Base-by-base conservation (phyloP, 2,329 filamentous ascomycete genomes). In the Cercospora zeina region DNA sequence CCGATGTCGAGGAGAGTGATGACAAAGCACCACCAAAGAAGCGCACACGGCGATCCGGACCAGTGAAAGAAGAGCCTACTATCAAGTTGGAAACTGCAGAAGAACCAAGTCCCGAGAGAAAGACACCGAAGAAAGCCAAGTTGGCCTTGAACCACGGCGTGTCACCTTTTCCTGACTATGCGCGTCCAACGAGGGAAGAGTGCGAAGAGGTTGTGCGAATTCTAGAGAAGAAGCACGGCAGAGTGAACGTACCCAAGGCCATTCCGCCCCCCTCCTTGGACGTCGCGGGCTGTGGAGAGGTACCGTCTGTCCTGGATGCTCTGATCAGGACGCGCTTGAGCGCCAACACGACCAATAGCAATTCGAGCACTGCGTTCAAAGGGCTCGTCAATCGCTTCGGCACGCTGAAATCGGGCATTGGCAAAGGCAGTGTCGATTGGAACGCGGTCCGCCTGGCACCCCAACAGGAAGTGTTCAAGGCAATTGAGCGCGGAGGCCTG, bases 381-480 rank as follows among this genome's bases (percentile, higher is more conserved):
- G 87, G 86, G 0, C 79, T 95, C 0, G 84, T 88, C 2, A 71
- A 83, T 16, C 82, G 77, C 34, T 92, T 88, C 65, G 89, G 89
- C 0, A 79, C 85, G 16, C 76, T 88, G 3, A 73, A 85, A 33
- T 79, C 83, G 45, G 86, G 88, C 6, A 77, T 88, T 9, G 88
- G 88, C 4, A 86, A 87, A 68, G 88, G 87, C 2, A 90, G 87
- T 59, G 87, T 92, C 7, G 80, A 92, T 71, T 93, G 89, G 88
- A 85, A 91, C 67, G 85, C 84, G 9, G 87, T 93, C 1, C 83
- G 86, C 21, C 74, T 78, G 27, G 84, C 87, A 1, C 74, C 84
- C 1, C 72, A 84, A 4, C 78, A 83, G 39, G 84, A 88, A 5
- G 79, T 95, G n/a, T 84, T 83, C 50, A 77, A 87, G 55, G 84